A percentile compares a stretch with the other conserved stretches of the same genome.
Conservation (phyloP, 192 early-diverging fungal species). For the Gryganskiella cystojenkinii region DNA sequence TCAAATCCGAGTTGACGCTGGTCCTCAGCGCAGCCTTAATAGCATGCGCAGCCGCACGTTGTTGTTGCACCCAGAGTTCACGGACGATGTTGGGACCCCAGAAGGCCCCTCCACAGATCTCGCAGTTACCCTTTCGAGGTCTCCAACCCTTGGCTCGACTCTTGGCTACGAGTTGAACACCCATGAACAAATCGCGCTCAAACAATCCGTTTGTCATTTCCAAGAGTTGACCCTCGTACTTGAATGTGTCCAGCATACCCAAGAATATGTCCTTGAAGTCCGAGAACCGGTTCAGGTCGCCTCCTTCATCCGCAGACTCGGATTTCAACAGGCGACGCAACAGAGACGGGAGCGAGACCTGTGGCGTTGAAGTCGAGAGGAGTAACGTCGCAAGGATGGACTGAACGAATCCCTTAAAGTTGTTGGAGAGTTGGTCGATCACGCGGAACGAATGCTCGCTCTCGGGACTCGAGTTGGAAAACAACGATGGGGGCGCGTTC, state of each 20-base stretch:
- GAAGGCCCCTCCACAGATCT: slow-evolving; percentile 63
- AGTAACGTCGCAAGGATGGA: slow-evolving; percentile 66
- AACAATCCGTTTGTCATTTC: slow-evolving; percentile 71
- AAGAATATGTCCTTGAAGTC: slow-evolving; percentile 70
- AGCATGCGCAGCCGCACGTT: slow-evolving; percentile 52
- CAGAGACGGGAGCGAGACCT: slow-evolving; percentile 66
- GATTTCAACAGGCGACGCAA: slow-evolving; percentile 65
- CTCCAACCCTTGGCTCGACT: slow-evolving; percentile 66
- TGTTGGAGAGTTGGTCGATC: slow-evolving; percentile 55
- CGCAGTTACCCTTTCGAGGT: slow-evolving; percentile 62
- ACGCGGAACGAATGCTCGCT: slow-evolving; percentile 37
- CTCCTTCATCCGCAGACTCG: slow-evolving; percentile 42
- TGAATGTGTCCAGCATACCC: slow-evolving; percentile 72
- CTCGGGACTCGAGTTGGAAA: slow-evolving; percentile 36
- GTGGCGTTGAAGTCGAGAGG: slow-evolving; percentile 65
- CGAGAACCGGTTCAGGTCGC: slow-evolving; percentile 52
- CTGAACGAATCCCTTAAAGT: slow-evolving; percentile 68
- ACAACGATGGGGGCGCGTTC: slow-evolving; percentile 40
- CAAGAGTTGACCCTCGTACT: slow-evolving; percentile 70
- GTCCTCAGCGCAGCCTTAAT: slow-evolving; percentile 42
- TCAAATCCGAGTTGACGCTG: slow-evolving; percentile 23
- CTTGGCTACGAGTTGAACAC: slow-evolving; percentile 62
- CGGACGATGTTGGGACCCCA: slow-evolving; percentile 60
- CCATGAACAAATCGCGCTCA: slow-evolving; percentile 65
- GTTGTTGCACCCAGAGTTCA: slow-evolving; percentile 52